Percentiles rank a stretch among this genome's conserved stretches.
Evolutionary conservation across 768 basidiomycete species (phyloP).

Genomic region (Cystobasidium tubakii): DNA sequence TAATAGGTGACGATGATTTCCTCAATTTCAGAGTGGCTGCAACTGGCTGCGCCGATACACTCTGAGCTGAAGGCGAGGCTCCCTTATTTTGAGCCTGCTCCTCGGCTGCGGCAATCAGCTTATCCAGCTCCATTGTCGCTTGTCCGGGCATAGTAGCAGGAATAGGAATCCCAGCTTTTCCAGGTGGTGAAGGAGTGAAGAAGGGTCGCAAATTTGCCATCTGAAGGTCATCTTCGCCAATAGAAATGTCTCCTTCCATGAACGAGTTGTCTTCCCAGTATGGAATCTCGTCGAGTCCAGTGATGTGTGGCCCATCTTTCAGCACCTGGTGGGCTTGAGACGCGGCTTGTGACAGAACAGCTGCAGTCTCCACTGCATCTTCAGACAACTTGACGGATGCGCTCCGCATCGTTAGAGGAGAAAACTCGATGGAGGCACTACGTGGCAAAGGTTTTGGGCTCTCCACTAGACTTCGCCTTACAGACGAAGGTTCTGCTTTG

Average conservation of each 20-base stretch:
- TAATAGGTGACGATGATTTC: background rate
- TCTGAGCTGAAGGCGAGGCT: background rate
- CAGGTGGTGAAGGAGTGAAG: background rate
- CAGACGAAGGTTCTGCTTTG: background rate
- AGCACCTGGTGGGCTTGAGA: no score
- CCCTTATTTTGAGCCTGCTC: background rate
- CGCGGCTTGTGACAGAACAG: no score
- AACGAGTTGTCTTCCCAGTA: slow-evolving; percentile 1
- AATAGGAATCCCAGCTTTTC: background rate
- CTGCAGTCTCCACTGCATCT: no score
- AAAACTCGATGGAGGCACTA: no score
- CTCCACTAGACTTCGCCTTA: background rate
- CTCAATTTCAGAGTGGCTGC: no score
- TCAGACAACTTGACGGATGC: no score
- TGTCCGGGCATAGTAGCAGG: background rate
- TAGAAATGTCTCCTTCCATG: background rate
- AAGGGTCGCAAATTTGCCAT: background rate
- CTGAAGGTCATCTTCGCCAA: background rate
- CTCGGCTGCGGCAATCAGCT: background rate
- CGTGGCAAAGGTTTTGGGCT: no score
- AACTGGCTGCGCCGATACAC: background rate
- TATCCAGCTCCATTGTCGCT: background rate
- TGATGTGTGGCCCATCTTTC: background rate
- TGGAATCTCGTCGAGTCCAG: background rate
- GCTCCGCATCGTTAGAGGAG: no score